Conservation (phyloP, 1,284 basidiomycete genomes). For the Cutaneotrichosporon cutaneum region DNA sequence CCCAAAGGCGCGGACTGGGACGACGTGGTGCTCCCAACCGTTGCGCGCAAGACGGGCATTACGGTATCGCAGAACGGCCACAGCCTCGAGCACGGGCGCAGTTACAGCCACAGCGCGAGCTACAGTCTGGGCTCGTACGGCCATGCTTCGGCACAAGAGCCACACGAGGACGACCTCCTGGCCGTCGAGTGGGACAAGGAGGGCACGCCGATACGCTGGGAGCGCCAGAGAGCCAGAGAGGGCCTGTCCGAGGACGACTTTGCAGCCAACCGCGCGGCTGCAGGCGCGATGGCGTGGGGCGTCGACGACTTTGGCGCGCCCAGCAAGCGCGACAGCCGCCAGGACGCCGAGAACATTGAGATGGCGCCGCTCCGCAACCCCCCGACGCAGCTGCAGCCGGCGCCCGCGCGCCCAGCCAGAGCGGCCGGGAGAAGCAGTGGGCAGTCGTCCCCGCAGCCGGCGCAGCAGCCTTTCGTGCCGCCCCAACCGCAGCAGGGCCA, state of each 20-base stretch:
- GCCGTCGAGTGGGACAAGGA: slow-evolving; percentile 51
- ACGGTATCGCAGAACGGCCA: neutral
- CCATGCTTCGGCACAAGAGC: neutral
- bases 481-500: slow-evolving; percentile 1
- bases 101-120: neutral
- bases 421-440: neutral
- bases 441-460: neutral
- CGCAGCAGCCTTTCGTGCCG: neutral
- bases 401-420: neutral
- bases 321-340: neutral
- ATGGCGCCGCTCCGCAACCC: neutral
- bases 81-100: neutral
- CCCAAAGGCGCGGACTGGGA: slow-evolving; percentile 53
- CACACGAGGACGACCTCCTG: slow-evolving; percentile 38
- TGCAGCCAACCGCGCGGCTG: slow-evolving; percentile 8
- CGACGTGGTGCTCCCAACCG: slow-evolving; percentile 64
- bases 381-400: no score
- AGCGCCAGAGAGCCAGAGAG: slow-evolving; percentile 20
- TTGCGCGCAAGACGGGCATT: slow-evolving; percentile 75
- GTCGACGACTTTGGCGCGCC: neutral
- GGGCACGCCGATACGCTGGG: slow-evolving; percentile 46
- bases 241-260: slow-evolving; percentile 13
- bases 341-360: neutral
- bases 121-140: neutral
- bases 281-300: neutral